Percentiles rank a stretch among this genome's conserved stretches.
Conservation (phyloP, 1,139 yeast genomes). For the Suhomyces choctaworum region DNA sequence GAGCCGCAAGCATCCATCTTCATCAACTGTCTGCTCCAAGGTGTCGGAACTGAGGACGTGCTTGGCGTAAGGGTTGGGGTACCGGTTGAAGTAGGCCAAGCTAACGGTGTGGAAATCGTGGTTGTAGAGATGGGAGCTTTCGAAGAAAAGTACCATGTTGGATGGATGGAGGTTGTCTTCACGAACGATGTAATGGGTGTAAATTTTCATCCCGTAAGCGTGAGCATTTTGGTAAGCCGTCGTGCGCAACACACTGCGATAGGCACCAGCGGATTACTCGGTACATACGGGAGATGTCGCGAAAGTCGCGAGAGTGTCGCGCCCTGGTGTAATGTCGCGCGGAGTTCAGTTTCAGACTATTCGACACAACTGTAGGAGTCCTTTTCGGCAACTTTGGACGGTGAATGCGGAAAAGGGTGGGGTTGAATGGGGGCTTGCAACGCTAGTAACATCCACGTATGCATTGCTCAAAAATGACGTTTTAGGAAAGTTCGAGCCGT, state of each 20-base stretch:
- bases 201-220: slow-evolving; percentile 8
- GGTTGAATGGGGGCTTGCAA: no score
- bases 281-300: no score
- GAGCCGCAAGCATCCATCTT: slow-evolving; percentile 64
- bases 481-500: no score
- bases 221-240: slow-evolving; percentile 8
- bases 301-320: no score
- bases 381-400: no score
- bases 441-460: no score
- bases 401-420: no score
- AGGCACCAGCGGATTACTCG: no score
- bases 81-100: slow-evolving; percentile 77
- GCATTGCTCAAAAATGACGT: no score
- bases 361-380: no score
- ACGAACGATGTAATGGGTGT: background rate
- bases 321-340: no score
- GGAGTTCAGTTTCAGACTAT: no score
- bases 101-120: slow-evolving; percentile 75
- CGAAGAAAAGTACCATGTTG: slow-evolving; percentile 66
- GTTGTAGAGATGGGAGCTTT: slow-evolving; percentile 53
- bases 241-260: slow-evolving; percentile 6
- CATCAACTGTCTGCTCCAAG: slow-evolving; percentile 56
- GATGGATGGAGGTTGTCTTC: slow-evolving; percentile 1
- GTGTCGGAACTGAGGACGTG: slow-evolving; percentile 90
- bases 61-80: slow-evolving; percentile 88